Evolutionary conservation across 2,329 filamentous ascomycete species (phyloP), one percentile per base, ranked within the genome.

Genomic region (Fusarium sp.): DNA sequence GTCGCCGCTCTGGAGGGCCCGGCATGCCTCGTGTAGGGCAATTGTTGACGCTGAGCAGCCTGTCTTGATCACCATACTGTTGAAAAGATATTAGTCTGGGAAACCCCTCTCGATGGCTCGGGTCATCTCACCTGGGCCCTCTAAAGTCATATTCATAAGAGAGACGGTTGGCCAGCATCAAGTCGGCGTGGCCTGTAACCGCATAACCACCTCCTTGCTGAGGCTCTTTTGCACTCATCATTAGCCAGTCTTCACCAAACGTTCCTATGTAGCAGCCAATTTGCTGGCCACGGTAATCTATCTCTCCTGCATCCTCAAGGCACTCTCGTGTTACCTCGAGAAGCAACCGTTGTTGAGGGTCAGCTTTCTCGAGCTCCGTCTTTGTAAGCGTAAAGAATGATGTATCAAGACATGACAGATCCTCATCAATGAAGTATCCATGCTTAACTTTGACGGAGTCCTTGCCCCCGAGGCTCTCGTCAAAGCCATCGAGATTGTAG

Each of bases 111-210:
- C 18, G 11, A 23, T 8, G 27, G 16, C 30, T 54, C 13, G 16
- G 12, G 13, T 3, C 4, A 11, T 9, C 28, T 23, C 18, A 63
- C 56, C 60, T 63, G 0, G 62, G 62, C 3, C 62, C 62, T 23
- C 18, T 30, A 8, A 65, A 59, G 36, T 65, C 62, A 3, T 10
- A 60, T 16, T 65, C 62, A 15, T 41, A 60, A 0, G 53, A 59
- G 6, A n/a, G 39, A 3, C 62, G 62, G 13, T 65, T 65, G 10
- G 62, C 60, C 46, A 65, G 41, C 40, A 58, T 58, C 8, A 65
- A 10, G 39, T 65, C 62, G 2, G 12, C 7, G 10, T 46, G 15
- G 2, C 62, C 62, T 16, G 46, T 63, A 0, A 57, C 47, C 0
- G 34, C 51, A 2, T 65, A 30, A 2, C 57, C 2, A 36, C 60